Evolutionary conservation across 441 rosid species (phyloP).

Genomic region (Erysimum cheiri): DNA sequence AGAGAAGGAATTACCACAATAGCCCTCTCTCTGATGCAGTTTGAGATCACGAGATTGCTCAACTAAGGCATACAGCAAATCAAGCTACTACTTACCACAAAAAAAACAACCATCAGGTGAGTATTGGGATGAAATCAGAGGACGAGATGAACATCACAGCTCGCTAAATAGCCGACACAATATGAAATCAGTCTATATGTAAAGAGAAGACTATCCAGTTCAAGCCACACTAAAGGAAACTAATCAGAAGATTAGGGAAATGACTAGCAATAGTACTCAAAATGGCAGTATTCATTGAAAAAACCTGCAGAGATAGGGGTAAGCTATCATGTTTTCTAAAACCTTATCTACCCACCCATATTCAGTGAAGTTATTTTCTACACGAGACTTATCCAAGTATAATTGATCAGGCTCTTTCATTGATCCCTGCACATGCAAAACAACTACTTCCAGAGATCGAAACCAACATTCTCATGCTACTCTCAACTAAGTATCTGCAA

Average conservation of each 20-base stretch:
- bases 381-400: too few relatives aligned
- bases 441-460: background rate
- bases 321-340: background rate
- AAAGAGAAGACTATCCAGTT: background rate
- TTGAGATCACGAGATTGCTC: background rate
- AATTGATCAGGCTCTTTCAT: background rate
- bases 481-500: background rate
- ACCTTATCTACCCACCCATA: background rate
- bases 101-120: background rate
- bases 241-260: slow-evolving; percentile 13
- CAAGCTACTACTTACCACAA: background rate
- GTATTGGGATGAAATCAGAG: background rate
- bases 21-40: slow-evolving; percentile 13
- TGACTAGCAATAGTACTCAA: background rate
- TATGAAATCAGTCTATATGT: background rate
- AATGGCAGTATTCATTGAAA: background rate
- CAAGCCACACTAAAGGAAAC: slow-evolving; percentile 7
- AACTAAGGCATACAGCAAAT: background rate
- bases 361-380: background rate
- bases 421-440: too few relatives aligned
- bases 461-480: background rate
- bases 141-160: slow-evolving; percentile 11
- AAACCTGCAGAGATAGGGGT: background rate
- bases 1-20: background rate
- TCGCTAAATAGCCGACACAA: background rate